Evolutionary conservation across 2,329 filamentous ascomycete species (phyloP).

Genomic region (Colletotrichum tofieldiae): DNA sequence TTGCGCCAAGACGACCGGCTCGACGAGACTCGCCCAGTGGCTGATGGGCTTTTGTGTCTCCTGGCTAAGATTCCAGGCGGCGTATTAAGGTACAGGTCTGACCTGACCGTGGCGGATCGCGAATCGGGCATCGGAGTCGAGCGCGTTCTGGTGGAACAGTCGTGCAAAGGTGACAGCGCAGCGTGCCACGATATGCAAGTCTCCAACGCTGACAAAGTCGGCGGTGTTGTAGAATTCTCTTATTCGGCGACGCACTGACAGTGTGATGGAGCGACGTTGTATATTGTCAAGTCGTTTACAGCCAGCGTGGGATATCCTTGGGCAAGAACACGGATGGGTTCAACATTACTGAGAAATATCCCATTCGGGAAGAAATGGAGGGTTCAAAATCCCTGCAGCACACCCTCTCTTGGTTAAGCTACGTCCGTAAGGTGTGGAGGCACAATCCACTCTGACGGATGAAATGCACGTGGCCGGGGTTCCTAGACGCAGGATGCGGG

Average conservation of each 20-base stretch:
- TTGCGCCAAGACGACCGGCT: constrained; percentile 21
- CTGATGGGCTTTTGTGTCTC: neutral
- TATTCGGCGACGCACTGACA: neutral
- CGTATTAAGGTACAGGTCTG: neutral
- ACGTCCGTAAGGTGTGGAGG: constrained; percentile 29
- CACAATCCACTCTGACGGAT: constrained; percentile 11
- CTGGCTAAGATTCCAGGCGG: neutral
- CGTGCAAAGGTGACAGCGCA: neutral
- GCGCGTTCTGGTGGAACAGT: neutral
- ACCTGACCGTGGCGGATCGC: neutral
- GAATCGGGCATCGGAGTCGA: neutral
- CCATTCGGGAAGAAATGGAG: constrained; percentile 1
- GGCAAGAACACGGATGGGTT: neutral
- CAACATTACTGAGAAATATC: neutral
- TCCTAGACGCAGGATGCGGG: constrained; percentile 16
- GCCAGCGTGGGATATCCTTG: constrained; percentile 3
- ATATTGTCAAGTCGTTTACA: neutral
- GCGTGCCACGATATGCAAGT: neutral
- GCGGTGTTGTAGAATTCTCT: neutral
- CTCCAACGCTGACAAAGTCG: neutral
- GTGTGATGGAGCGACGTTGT: neutral
- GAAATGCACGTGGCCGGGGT: constrained; percentile 30
- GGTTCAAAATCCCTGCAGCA: constrained; percentile 22
- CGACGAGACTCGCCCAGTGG: neutral
- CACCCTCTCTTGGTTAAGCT: constrained; percentile 14